Evolutionary conservation across 768 basidiomycete species (phyloP).

Genomic region (Galerina sulciceps): DNA sequence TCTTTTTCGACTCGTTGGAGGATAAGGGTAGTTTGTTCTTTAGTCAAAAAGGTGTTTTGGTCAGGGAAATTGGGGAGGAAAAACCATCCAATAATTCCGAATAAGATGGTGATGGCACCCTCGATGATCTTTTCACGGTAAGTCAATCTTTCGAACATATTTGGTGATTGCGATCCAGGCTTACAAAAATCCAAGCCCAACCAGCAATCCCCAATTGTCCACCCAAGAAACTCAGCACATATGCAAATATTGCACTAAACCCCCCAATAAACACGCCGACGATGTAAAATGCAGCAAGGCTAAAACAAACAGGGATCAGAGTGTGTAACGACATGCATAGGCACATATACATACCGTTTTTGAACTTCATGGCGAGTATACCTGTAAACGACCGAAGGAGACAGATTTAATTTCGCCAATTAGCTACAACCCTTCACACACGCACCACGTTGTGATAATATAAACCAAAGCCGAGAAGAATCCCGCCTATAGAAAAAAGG

Average conservation of each 20-base stretch:
- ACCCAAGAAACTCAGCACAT: conserved; percentile 42
- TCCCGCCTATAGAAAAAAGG: conserved; percentile 40
- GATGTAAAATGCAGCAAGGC: conserved; percentile 52
- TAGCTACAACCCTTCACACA: not conserved
- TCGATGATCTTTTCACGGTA: conserved; percentile 45
- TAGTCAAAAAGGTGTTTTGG: conserved; percentile 46
- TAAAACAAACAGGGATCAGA: conserved; percentile 19
- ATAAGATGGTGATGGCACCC: conserved; percentile 47
- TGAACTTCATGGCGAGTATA: conserved; percentile 58
- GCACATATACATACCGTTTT: conserved; percentile 37
- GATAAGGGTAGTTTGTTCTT: conserved; percentile 44
- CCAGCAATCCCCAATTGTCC: conserved; percentile 46
- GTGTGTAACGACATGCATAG: not conserved
- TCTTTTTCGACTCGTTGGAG: conserved; percentile 51
- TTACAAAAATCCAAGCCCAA: conserved; percentile 60
- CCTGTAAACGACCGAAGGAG: conserved; percentile 23
- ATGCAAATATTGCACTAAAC: conserved; percentile 54
- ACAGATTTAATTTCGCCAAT: not conserved
- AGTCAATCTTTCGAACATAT: not conserved
- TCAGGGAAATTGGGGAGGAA: conserved; percentile 53
- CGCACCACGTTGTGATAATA: conserved; percentile 53
- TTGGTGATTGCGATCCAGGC: conserved; percentile 15
- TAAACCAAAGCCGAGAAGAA: conserved; percentile 55
- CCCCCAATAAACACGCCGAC: conserved; percentile 46
- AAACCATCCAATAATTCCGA: conserved; percentile 48